phyloP scores from a whole-genome alignment of 2,329 filamentous ascomycete species.

The Sarocladiaceae sp. region DNA sequence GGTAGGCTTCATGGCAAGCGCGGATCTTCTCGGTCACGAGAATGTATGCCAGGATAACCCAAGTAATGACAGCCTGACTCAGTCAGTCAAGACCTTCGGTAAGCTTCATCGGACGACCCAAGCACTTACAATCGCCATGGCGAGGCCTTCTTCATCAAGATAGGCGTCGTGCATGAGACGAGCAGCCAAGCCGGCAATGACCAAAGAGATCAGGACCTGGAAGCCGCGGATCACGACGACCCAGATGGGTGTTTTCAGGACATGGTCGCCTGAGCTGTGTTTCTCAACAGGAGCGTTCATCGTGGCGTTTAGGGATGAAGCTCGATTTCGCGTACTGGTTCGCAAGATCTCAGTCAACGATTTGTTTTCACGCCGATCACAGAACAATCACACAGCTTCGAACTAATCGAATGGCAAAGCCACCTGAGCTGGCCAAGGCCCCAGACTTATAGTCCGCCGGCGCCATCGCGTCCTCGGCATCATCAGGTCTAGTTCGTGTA shows the following conservation, averaged over 20 bases:
- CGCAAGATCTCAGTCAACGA: too few relatives aligned
- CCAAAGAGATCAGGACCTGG: constrained; percentile 35
- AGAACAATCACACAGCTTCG: too few relatives aligned
- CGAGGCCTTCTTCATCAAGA: constrained; percentile 32
- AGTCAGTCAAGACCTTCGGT: constrained; percentile 10
- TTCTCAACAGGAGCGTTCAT: constrained; percentile 6
- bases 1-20: constrained; percentile 29
- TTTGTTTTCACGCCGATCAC: too few relatives aligned
- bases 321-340: too few relatives aligned
- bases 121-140: constrained; percentile 32
- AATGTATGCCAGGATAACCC: constrained; percentile 35
- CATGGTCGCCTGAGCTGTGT: constrained; percentile 13
- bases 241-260: constrained; percentile 38
- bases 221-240: constrained; percentile 32
- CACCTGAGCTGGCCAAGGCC: too few relatives aligned
- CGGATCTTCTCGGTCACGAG: constrained; percentile 34
- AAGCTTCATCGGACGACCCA: background rate
- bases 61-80: constrained; percentile 37
- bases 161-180: constrained; percentile 34
- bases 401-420: too few relatives aligned
- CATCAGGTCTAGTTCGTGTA: too few relatives aligned
- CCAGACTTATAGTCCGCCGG: too few relatives aligned
- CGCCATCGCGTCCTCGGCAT: too few relatives aligned
- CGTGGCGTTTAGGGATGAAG: too few relatives aligned
- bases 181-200: constrained; percentile 36